phyloP scores from a whole-genome alignment of 1,139 yeast genomes.

The Torulaspora pretoriensis region DNA sequence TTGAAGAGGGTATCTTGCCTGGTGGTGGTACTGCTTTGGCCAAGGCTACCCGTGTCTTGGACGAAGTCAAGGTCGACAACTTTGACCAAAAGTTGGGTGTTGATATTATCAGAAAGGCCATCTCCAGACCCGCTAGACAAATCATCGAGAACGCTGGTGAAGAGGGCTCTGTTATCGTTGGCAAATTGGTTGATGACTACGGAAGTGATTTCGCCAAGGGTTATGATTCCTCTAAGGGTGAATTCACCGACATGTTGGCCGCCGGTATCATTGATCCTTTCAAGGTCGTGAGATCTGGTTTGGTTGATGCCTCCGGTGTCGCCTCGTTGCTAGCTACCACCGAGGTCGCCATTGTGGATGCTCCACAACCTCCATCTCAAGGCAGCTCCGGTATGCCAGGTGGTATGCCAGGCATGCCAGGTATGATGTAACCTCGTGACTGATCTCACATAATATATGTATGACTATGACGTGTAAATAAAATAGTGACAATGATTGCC shows the following conservation, averaged over 20 bases:
- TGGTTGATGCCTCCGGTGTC: slow-evolving; percentile 96
- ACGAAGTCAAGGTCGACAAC: slow-evolving; percentile 76
- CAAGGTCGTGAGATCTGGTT: slow-evolving; percentile 96
- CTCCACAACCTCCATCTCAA: slow-evolving; percentile 82
- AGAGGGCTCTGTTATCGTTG: slow-evolving; percentile 96
- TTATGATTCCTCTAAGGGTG: slow-evolving; percentile 90
- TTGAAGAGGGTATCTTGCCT: slow-evolving; percentile 98
- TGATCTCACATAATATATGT: background rate
- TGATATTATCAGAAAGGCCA: slow-evolving; percentile 90
- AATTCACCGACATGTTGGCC: slow-evolving; percentile 93
- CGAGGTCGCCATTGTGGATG: slow-evolving; percentile 97
- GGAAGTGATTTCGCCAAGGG: slow-evolving; percentile 87
- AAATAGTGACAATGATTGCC: slow-evolving; percentile 2
- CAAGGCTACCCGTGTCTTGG: slow-evolving; percentile 85
- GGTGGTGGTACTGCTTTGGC: slow-evolving; percentile 99
- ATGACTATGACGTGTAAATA: slow-evolving; percentile 11
- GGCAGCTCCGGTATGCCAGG: slow-evolving; percentile 63
- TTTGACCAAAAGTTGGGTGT: slow-evolving; percentile 98
- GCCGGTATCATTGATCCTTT: slow-evolving; percentile 99
- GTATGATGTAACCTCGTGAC: slow-evolving; percentile 26
- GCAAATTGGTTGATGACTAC: slow-evolving; percentile 79
- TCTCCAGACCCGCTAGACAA: slow-evolving; percentile 94
- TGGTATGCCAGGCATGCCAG: slow-evolving; percentile 58
- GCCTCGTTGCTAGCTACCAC: slow-evolving; percentile 97
- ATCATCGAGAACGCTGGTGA: slow-evolving; percentile 98